Evolutionary conservation across 192 early-diverging fungal genomes (phyloP).

Genomic region (Coemansia sp.): DNA sequence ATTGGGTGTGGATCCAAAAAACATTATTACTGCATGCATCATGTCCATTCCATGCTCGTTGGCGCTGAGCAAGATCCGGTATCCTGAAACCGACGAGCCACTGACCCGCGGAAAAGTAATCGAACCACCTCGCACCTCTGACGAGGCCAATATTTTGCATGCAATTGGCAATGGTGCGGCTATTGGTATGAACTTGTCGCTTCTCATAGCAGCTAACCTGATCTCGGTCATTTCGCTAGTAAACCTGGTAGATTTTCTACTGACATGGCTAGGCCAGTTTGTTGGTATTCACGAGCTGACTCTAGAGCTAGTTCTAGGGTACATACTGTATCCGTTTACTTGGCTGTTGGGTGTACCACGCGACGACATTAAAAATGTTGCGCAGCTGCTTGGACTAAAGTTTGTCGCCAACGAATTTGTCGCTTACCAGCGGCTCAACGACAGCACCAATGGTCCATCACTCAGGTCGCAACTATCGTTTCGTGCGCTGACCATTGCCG

Average conservation of each 20-base stretch:
- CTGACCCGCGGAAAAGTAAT: slow-evolving; percentile 69
- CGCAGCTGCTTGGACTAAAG: slow-evolving; percentile 70
- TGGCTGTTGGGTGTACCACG: slow-evolving; percentile 67
- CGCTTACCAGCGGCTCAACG: slow-evolving; percentile 61
- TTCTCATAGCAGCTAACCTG: slow-evolving; percentile 74
- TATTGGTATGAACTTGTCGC: slow-evolving; percentile 71
- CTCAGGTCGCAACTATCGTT: slow-evolving; percentile 38
- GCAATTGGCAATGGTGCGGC: slow-evolving; percentile 82
- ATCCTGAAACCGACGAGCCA: slow-evolving; percentile 81
- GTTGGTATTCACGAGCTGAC: slow-evolving; percentile 60
- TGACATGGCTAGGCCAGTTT: slow-evolving; percentile 72
- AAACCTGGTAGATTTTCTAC: slow-evolving; percentile 65
- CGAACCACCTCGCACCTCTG: slow-evolving; percentile 58
- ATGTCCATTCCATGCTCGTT: slow-evolving; percentile 89
- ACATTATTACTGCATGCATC: slow-evolving; percentile 81
- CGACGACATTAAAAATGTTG: slow-evolving; percentile 57
- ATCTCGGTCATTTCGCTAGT: slow-evolving; percentile 78
- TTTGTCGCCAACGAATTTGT: slow-evolving; percentile 87
- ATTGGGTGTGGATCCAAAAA: slow-evolving; percentile 64
- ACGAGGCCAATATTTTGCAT: slow-evolving; percentile 75
- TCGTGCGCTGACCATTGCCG: slow-evolving; percentile 58
- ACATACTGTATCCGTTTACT: slow-evolving; percentile 74
- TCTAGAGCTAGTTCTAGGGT: slow-evolving; percentile 71
- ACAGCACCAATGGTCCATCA: slow-evolving; percentile 13
- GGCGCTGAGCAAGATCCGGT: slow-evolving; percentile 80